A percentile compares a stretch with the other conserved stretches of the same genome.
Conservation (phyloP, 345 rosid species). For the Salix suchowensis region DNA sequence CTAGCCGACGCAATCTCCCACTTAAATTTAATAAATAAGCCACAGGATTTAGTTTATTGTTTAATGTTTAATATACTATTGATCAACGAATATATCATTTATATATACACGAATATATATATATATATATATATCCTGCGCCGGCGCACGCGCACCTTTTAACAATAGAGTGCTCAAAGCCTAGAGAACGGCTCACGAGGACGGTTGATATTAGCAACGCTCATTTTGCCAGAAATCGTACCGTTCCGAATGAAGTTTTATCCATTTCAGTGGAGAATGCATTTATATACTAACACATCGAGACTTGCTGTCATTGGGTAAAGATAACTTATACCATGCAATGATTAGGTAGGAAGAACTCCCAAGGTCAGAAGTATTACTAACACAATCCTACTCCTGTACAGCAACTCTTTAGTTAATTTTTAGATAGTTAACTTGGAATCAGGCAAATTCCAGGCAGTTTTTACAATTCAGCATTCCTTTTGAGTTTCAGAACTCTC, state of each 20-base stretch:
- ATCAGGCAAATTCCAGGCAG: background rate
- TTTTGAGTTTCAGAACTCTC: conserved; percentile 36
- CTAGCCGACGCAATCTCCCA: conserved; percentile 24
- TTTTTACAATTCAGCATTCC: conserved; percentile 32
- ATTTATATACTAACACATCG: background rate
- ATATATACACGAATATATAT: too few species aligned
- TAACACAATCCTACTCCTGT: background rate
- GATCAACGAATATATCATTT: background rate
- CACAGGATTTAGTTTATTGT: too few species aligned
- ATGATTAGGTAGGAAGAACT: background rate
- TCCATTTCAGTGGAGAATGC: background rate
- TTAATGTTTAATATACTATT: background rate
- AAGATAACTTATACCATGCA: background rate
- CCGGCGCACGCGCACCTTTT: too few species aligned
- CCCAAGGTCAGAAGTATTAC: background rate
- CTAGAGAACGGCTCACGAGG: background rate
- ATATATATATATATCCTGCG: too few species aligned
- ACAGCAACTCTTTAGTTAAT: background rate
- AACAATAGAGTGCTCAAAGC: background rate
- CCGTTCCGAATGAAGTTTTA: background rate
- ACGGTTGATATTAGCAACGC: background rate
- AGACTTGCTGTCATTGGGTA: background rate
- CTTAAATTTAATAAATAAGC: background rate
- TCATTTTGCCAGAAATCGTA: too few species aligned
- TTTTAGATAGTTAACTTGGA: background rate